These are phyloP conservation scores for Chiua virens DNA, from an alignment of 768 basidiomycete species.

Conservation along the genomic window DNA sequence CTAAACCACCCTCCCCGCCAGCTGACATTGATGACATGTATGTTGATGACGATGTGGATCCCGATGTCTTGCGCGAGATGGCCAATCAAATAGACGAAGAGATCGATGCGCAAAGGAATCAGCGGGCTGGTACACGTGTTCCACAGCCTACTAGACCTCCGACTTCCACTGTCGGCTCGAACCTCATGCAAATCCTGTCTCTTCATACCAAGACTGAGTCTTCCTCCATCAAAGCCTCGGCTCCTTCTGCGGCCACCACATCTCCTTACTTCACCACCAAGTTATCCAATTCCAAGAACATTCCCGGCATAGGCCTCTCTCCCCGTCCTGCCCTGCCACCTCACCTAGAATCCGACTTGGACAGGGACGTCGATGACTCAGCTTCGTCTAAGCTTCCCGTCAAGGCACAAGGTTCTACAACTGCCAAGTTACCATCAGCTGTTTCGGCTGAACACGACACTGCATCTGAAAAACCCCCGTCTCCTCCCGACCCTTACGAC, in stretches of 20 bases:
- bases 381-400: conserved; percentile 11
- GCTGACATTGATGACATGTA: conserved; percentile 23
- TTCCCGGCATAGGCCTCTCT: conserved; percentile 28
- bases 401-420: conserved; percentile 8
- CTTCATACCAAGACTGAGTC: background rate
- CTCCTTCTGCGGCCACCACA: conserved; percentile 5
- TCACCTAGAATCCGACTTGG: conserved; percentile 17
- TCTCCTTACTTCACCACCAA: conserved; percentile 23
- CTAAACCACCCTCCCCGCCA: conserved; percentile 11
- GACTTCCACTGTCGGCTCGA: background rate
- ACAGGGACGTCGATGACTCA: conserved; percentile 33
- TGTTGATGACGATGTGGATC: conserved; percentile 29
- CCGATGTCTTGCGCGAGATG: conserved; percentile 28
- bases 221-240: conserved; percentile 6
- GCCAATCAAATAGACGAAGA: conserved; percentile 16
- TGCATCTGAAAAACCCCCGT: conserved; percentile 8
- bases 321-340: conserved; percentile 29
- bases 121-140: background rate
- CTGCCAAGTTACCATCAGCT: conserved; percentile 2
- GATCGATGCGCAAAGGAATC: conserved; percentile 3
- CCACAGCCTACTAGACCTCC: background rate
- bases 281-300: conserved; percentile 4
- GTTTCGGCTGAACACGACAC: background rate
- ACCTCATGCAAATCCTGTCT: background rate
- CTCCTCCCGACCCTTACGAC: conserved; percentile 30